Conservation (phyloP, 345 rosid species). For the Carallia brachiata region DNA sequence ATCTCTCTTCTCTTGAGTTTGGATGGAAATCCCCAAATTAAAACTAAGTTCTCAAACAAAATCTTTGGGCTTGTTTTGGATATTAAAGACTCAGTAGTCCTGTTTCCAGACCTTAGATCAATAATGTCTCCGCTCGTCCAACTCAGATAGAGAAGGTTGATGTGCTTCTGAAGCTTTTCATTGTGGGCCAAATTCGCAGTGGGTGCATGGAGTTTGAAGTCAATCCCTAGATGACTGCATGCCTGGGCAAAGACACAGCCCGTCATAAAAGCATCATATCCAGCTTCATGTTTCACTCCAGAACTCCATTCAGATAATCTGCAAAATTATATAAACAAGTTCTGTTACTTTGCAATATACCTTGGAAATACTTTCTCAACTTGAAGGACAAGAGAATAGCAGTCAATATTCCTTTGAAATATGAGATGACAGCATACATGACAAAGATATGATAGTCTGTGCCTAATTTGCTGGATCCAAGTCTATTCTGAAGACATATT, state of each 20-base stretch:
- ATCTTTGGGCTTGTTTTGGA: constrained; percentile 28
- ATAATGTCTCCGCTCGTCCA: constrained; percentile 74
- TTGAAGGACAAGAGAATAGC: constrained; percentile 4
- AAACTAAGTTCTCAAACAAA: constrained; percentile 50
- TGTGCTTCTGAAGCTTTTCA: constrained; percentile 57
- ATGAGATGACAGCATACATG: not conserved
- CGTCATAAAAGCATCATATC: constrained; percentile 99
- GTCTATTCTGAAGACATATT: not conserved
- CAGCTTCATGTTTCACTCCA: constrained; percentile 95
- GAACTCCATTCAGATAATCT: constrained; percentile 76
- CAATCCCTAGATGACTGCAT: constrained; percentile 69
- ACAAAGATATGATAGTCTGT: not conserved
- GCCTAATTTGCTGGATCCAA: not conserved
- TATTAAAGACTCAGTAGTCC: constrained; percentile 35
- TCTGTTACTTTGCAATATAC: not conserved
- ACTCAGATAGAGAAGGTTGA: constrained; percentile 77
- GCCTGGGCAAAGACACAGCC: constrained; percentile 90
- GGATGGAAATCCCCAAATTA: constrained; percentile 76
- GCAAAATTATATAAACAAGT: constrained; percentile 22
- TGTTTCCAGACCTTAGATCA: constrained; percentile 53
- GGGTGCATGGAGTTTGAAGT: constrained; percentile 47
- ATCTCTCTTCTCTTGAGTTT: constrained; percentile 59
- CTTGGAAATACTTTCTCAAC: not conserved
- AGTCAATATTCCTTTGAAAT: not conserved
- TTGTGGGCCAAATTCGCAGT: constrained; percentile 42